phyloP scores from a whole-genome alignment of 331 rosid genomes.

The Pyrus hybrid region DNA sequence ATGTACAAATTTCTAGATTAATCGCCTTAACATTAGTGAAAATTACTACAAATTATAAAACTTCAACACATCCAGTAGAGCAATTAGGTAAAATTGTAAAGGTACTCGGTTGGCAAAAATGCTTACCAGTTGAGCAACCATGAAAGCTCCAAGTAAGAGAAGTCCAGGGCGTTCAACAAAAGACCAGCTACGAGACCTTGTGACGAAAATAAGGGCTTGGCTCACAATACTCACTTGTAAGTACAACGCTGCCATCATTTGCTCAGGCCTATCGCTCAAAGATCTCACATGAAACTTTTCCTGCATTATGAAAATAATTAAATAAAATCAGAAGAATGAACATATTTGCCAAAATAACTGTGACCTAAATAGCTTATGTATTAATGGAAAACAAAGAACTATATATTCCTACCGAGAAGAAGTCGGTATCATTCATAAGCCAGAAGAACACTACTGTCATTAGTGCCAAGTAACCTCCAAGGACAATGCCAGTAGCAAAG shows the following conservation, averaged over 20 bases:
- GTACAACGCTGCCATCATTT: constrained; percentile 97
- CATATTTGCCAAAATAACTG: neutral
- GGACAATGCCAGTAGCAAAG: constrained; percentile 92
- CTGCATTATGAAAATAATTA: constrained; percentile 29
- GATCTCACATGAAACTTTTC: constrained; percentile 52
- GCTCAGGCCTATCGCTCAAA: constrained; percentile 1
- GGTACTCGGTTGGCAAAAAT: neutral
- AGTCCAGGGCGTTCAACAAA: constrained; percentile 85
- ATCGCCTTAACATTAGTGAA: neutral
- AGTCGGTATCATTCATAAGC: constrained; percentile 58
- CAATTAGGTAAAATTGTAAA: neutral
- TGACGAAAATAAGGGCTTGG: constrained; percentile 91
- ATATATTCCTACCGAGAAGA: constrained; percentile 61
- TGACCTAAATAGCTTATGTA: neutral
- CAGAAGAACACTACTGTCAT: constrained; percentile 95
- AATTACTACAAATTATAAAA: neutral
- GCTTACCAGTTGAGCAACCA: constrained; percentile 86
- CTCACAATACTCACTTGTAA: constrained; percentile 97
- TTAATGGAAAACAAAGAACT: neutral
- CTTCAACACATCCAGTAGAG: neutral
- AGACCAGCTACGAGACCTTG: constrained; percentile 98
- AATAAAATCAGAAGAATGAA: neutral
- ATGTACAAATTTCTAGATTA: neutral
- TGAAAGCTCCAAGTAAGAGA: constrained; percentile 74
- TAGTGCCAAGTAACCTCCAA: constrained; percentile 88